phyloP scores from a whole-genome alignment of 129 eudicot species.

The Chrysanthemum lavandulifolium region DNA sequence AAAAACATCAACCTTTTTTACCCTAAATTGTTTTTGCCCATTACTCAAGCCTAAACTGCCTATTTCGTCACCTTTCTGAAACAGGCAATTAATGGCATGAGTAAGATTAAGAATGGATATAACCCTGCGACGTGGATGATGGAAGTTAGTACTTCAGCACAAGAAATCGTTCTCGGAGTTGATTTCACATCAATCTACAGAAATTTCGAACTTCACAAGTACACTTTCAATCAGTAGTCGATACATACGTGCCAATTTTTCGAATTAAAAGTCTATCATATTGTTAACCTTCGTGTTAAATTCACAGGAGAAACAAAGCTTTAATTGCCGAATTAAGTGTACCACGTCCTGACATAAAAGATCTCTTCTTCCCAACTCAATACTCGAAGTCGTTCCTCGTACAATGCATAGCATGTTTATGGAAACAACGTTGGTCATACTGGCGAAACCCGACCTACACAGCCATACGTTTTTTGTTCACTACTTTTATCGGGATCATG shows the following conservation, averaged over 20 bases:
- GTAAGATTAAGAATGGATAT: constrained; percentile 57
- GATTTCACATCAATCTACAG: constrained; percentile 49
- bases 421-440: constrained; percentile 51
- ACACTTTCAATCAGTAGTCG: not conserved
- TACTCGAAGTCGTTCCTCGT: constrained; percentile 37
- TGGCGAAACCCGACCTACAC: constrained; percentile 52
- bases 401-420: constrained; percentile 45
- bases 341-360: constrained; percentile 40
- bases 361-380: constrained; percentile 35
- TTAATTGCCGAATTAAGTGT: constrained; percentile 38
- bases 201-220: constrained; percentile 49
- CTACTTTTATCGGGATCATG: constrained; percentile 36
- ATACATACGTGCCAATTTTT: not conserved
- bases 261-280: not conserved
- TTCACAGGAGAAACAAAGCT: constrained; percentile 47
- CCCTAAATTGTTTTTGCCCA: no score
- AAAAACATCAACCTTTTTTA: no score
- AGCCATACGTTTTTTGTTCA: constrained; percentile 36
- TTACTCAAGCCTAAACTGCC: no score
- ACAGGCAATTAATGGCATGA: constrained; percentile 45
- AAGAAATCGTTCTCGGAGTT: constrained; percentile 47
- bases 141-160: constrained; percentile 54
- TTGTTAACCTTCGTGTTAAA: not conserved
- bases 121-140: constrained; percentile 83
- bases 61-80: not conserved